Conservation (phyloP, 78 protist species). For the Andalucia godoyi region DNA sequence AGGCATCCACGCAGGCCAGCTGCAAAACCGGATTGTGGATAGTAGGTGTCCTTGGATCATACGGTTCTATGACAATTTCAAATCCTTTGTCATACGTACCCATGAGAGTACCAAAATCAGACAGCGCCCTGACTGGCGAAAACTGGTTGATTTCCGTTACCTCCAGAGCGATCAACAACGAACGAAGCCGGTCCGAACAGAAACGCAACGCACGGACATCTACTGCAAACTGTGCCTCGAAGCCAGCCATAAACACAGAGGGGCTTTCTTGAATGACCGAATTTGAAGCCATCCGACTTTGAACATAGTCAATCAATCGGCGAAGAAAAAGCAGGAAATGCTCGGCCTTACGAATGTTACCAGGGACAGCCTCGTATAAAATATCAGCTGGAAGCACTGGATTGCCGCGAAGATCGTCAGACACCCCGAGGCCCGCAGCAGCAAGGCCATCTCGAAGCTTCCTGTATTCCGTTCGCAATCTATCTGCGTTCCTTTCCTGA, state of each 20-base stretch:
- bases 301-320: constrained; percentile 60
- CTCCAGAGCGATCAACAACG: constrained; percentile 79
- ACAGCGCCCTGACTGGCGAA: constrained; percentile 43
- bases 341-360: constrained; percentile 77
- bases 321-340: constrained; percentile 34
- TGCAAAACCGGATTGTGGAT: constrained; percentile 50
- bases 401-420: neutral
- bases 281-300: neutral
- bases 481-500: neutral
- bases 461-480: constrained; percentile 32
- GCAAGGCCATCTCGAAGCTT: constrained; percentile 6
- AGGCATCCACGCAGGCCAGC: constrained; percentile 83
- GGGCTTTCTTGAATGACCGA: neutral
- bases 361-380: constrained; percentile 82
- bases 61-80: constrained; percentile 77
- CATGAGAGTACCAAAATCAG: constrained; percentile 73
- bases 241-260: neutral
- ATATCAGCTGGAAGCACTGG: constrained; percentile 57
- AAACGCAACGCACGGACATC: neutral
- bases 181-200: constrained; percentile 61
- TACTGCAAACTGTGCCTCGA: neutral
- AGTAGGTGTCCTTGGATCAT: constrained; percentile 18
- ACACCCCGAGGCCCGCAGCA: neutral
- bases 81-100: constrained; percentile 80
- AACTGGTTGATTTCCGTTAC: constrained; percentile 59